Evolutionary conservation across 2,329 filamentous ascomycete genomes (phyloP).

Genomic region (Ophiocordyceps robertsii): DNA sequence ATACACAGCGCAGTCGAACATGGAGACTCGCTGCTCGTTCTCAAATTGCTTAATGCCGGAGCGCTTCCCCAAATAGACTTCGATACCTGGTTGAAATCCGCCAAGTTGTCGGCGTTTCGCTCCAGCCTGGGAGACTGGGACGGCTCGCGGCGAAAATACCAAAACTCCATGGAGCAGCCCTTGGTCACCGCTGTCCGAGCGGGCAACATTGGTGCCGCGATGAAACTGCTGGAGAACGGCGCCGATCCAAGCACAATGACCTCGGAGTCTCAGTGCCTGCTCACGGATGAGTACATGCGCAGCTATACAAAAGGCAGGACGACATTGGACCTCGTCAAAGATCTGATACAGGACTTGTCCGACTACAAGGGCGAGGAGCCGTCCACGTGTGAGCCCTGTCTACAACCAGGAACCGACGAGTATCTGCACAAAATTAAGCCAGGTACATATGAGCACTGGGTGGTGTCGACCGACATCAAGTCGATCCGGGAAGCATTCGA

Average conservation of each 20-base stretch:
- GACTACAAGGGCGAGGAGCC: slow-evolving; percentile 21
- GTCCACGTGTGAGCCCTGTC: slow-evolving; percentile 14
- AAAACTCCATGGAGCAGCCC: neutral
- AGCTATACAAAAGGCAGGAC: slow-evolving; percentile 26
- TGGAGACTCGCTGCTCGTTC: slow-evolving; percentile 36
- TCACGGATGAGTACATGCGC: slow-evolving; percentile 18
- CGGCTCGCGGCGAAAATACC: neutral
- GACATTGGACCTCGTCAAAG: slow-evolving; percentile 46
- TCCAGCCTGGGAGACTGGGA: slow-evolving; percentile 12
- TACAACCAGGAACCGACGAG: neutral
- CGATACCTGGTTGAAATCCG: slow-evolving; percentile 48
- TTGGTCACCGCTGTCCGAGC: slow-evolving; percentile 45
- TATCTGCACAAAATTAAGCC: neutral
- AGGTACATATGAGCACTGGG: neutral
- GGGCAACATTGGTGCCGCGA: slow-evolving; percentile 29
- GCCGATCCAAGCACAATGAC: slow-evolving; percentile 52
- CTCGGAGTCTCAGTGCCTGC: slow-evolving; percentile 18
- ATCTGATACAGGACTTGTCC: slow-evolving; percentile 35
- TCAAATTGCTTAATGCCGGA: slow-evolving; percentile 50
- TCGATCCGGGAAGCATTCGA: neutral
- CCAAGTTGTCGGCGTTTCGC: slow-evolving; percentile 28
- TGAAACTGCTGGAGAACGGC: slow-evolving; percentile 47
- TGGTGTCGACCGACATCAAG: neutral
- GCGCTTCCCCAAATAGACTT: slow-evolving; percentile 47
- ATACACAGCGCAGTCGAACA: slow-evolving; percentile 45